Conservation (phyloP, 1,284 basidiomycete genomes). For the Gymnopus androsaceus region DNA sequence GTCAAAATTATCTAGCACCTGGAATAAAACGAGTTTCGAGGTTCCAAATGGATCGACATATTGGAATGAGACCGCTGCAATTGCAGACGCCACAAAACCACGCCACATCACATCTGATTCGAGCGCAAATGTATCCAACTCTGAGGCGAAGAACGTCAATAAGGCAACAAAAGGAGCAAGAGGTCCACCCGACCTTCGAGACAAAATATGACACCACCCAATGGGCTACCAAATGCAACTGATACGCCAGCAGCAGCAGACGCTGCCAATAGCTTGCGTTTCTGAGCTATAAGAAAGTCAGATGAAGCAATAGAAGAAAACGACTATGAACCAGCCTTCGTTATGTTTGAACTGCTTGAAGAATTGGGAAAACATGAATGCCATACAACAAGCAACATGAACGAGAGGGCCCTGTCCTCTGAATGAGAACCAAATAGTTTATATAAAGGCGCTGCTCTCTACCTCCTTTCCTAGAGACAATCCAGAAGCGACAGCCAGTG, state of each 20-base stretch:
- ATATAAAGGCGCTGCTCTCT: constrained; percentile 5
- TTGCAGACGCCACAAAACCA: constrained; percentile 72
- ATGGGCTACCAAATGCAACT: constrained; percentile 74
- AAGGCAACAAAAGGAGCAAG: neutral
- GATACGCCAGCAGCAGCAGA: constrained; percentile 75
- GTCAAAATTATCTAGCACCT: too few species aligned
- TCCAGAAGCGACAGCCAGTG: constrained; percentile 77
- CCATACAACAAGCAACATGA: constrained; percentile 72
- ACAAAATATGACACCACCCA: constrained; percentile 75
- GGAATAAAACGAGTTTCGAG: constrained; percentile 72
- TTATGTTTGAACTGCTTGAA: constrained; percentile 61
- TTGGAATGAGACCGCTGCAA: constrained; percentile 70
- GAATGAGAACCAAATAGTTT: neutral
- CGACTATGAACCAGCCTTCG: constrained; percentile 47
- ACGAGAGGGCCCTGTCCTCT: constrained; percentile 61
- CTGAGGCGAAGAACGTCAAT: constrained; percentile 31
- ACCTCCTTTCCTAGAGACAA: constrained; percentile 77
- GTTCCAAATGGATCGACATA: constrained; percentile 77
- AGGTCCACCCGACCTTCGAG: constrained; percentile 49
- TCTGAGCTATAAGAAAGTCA: constrained; percentile 48
- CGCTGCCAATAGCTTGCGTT: constrained; percentile 66
- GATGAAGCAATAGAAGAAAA: neutral
- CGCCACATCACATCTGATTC: constrained; percentile 76
- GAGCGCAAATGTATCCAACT: constrained; percentile 69
- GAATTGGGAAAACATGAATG: constrained; percentile 54